A percentile compares a stretch with the other conserved stretches of the same genome.
Evolutionary conservation across 2,329 filamentous ascomycete species (phyloP).

Genomic region (Colletotrichum karsti): DNA sequence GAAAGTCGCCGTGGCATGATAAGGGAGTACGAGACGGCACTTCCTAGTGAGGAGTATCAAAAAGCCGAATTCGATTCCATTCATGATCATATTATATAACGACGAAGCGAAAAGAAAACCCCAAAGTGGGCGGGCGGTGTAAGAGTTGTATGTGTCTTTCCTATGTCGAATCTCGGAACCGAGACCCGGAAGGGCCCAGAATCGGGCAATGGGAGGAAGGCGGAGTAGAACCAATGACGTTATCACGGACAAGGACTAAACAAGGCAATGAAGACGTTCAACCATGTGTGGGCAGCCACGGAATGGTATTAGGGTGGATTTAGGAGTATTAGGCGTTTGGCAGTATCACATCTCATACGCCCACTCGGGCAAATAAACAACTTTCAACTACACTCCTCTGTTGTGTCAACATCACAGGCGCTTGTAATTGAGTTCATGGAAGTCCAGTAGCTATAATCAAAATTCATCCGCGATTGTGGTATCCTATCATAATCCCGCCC

Average conservation of each 20-base stretch:
- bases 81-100: neutral
- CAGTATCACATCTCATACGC: slow-evolving; percentile 20
- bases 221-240: neutral
- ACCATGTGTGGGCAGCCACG: neutral
- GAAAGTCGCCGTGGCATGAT: slow-evolving; percentile 31
- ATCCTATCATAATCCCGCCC: slow-evolving; percentile 1
- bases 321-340: slow-evolving; percentile 8
- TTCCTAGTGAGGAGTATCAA: neutral
- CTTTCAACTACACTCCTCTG: neutral
- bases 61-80: neutral
- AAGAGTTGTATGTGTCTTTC: slow-evolving; percentile 20
- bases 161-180: neutral
- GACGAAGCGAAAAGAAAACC: slow-evolving; percentile 2
- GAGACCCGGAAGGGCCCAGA: neutral
- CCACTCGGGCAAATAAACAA: neutral
- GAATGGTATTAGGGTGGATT: neutral
- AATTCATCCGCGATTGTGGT: neutral
- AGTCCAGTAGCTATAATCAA: too few relatives aligned
- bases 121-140: slow-evolving; percentile 12
- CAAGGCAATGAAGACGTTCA: neutral
- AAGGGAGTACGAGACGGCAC: neutral
- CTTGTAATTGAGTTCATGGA: too few relatives aligned
- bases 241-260: neutral
- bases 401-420: too few relatives aligned
- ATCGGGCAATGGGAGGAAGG: neutral